Evolutionary conservation across 257 asterid species (phyloP).

Genomic region (Solanum virginianum): DNA sequence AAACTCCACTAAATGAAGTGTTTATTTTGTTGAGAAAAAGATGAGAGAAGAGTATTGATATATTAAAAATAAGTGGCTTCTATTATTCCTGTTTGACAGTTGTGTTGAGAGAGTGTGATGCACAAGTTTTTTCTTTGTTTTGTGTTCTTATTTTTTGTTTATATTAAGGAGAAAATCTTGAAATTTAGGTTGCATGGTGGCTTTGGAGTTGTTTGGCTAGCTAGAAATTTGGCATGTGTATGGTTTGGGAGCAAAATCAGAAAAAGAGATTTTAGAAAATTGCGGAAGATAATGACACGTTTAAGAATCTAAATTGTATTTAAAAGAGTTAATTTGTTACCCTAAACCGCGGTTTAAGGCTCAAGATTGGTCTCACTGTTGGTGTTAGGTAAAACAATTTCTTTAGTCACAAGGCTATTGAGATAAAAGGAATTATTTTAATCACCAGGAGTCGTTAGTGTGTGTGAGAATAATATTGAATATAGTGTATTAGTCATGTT

Average conservation of each 20-base stretch:
- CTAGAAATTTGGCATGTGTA: not conserved
- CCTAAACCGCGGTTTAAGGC: not conserved
- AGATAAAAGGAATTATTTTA: too few relatives aligned
- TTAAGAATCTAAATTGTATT: not conserved
- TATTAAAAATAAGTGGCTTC: not conserved
- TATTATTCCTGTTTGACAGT: not conserved
- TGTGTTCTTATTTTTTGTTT: not conserved
- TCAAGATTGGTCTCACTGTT: too few relatives aligned
- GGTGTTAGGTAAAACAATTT: not conserved
- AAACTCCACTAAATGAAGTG: not conserved
- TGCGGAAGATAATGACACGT: not conserved
- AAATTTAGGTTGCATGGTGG: not conserved
- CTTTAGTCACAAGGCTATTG: too few relatives aligned
- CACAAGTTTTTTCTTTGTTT: not conserved
- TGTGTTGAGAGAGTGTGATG: not conserved
- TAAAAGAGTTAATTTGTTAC: not conserved
- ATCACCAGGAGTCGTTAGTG: too few relatives aligned
- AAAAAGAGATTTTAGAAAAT: not conserved
- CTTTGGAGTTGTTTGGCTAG: not conserved
- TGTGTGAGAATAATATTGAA: too few relatives aligned
- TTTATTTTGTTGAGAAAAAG: not conserved
- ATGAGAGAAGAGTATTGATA: not conserved
- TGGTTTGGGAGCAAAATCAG: not conserved
- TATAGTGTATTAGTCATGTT: too few relatives aligned
- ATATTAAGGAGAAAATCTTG: not conserved